Conservation (phyloP, 2,329 filamentous ascomycete genomes). For the Hymenoscyphus infarciens region DNA sequence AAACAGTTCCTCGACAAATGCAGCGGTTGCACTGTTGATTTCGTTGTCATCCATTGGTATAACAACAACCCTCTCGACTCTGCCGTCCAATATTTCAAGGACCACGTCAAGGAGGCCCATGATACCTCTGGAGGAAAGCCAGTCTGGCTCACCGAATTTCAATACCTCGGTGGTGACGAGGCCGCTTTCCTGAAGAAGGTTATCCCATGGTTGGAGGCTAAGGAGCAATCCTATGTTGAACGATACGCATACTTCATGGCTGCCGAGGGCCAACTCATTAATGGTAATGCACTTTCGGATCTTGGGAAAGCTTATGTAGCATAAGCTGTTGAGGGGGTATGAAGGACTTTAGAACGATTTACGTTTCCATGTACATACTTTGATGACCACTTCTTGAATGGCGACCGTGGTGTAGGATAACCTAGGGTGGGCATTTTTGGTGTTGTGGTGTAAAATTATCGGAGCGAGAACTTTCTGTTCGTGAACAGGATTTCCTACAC, state of each 20-base stretch:
- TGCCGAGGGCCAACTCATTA: conserved; percentile 35
- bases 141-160: conserved; percentile 48
- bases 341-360: conserved; percentile 6
- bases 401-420: conserved; percentile 6
- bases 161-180: conserved; percentile 33
- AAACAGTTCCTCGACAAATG: conserved; percentile 42
- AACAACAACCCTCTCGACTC: conserved; percentile 34
- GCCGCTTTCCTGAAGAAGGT: conserved; percentile 41
- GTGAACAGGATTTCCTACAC: background rate
- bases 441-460: conserved; percentile 5
- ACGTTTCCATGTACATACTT: conserved; percentile 12
- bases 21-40: conserved; percentile 42
- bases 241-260: conserved; percentile 42
- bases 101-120: conserved; percentile 41
- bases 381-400: background rate
- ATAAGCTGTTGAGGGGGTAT: background rate
- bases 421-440: background rate
- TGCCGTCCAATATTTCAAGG: conserved; percentile 40
- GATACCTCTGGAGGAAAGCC: conserved; percentile 36
- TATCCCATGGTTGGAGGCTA: conserved; percentile 43
- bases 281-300: conserved; percentile 10
- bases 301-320: conserved; percentile 12
- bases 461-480: background rate
- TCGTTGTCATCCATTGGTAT: conserved; percentile 47
- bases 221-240: conserved; percentile 35